Evolutionary conservation across 148 eudicot species (phyloP).

Genomic region (Gaultheria prostrata): DNA sequence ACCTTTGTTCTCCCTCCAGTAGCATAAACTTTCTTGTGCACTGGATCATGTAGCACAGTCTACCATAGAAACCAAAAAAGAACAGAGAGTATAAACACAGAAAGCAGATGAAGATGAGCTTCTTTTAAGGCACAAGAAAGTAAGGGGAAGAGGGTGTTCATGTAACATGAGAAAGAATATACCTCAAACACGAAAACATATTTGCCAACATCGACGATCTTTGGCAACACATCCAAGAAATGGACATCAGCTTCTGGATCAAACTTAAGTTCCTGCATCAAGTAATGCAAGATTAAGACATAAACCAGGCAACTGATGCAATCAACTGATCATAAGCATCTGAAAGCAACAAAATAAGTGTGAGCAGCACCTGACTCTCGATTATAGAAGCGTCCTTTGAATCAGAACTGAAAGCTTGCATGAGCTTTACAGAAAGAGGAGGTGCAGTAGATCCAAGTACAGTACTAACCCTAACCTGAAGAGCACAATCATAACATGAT

Average conservation of each 20-base stretch:
- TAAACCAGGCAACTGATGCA: slow-evolving; percentile 5
- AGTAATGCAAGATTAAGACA: slow-evolving; percentile 11
- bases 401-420: slow-evolving; percentile 59
- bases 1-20: slow-evolving; percentile 68
- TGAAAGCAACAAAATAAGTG: slow-evolving; percentile 9
- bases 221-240: slow-evolving; percentile 67
- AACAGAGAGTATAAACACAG: not conserved
- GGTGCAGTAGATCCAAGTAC: slow-evolving; percentile 81
- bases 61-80: slow-evolving; percentile 22
- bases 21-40: slow-evolving; percentile 51
- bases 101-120: slow-evolving; percentile 8
- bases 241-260: slow-evolving; percentile 52
- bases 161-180: not conserved
- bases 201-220: slow-evolving; percentile 65
- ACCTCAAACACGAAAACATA: slow-evolving; percentile 85
- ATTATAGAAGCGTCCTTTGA: slow-evolving; percentile 68
- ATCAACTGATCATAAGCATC: not conserved
- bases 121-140: not conserved
- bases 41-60: slow-evolving; percentile 70
- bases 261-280: slow-evolving; percentile 72
- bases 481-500: not conserved
- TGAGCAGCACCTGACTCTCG: slow-evolving; percentile 60
- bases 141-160: not conserved
- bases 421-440: slow-evolving; percentile 67
- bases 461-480: slow-evolving; percentile 76